Conservation (phyloP, 1,139 yeast species). For the Maudiozyma humilis region DNA sequence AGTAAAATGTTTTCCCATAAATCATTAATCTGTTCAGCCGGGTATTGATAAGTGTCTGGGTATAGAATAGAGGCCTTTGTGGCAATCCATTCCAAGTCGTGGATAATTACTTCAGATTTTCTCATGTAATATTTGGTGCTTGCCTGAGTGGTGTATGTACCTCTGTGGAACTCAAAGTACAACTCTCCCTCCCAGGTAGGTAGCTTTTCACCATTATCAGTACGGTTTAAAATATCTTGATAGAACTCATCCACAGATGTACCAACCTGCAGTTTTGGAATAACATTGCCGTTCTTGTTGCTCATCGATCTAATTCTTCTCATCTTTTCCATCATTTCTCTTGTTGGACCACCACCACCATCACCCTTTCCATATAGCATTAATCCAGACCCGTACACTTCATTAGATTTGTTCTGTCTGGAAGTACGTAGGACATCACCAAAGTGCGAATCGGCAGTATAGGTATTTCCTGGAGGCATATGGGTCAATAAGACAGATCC, state of each 20-base stretch:
- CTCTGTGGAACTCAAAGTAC: slow-evolving; percentile 91
- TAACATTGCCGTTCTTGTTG: slow-evolving; percentile 65
- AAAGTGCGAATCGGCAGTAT: slow-evolving; percentile 85
- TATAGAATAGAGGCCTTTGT: slow-evolving; percentile 56
- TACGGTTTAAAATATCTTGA: slow-evolving; percentile 51
- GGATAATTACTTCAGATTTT: slow-evolving; percentile 65
- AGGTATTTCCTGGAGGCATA: slow-evolving; percentile 96
- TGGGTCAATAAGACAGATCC: slow-evolving; percentile 89
- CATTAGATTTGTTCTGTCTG: slow-evolving; percentile 72
- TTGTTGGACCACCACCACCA: slow-evolving; percentile 97
- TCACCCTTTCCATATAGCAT: slow-evolving; percentile 89
- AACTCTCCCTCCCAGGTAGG: slow-evolving; percentile 92
- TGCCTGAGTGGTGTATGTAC: slow-evolving; percentile 93
- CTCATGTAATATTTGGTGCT: slow-evolving; percentile 76
- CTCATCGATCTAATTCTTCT: slow-evolving; percentile 85
- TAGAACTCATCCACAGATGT: slow-evolving; percentile 66
- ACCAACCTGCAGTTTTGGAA: slow-evolving; percentile 76
- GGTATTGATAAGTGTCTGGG: slow-evolving; percentile 53
- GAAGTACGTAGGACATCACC: slow-evolving; percentile 83
- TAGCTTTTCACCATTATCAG: slow-evolving; percentile 57
- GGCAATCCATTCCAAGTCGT: slow-evolving; percentile 77
- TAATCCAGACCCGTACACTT: slow-evolving; percentile 72
- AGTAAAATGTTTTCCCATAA: slow-evolving; percentile 84
- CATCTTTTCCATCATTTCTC: slow-evolving; percentile 85
- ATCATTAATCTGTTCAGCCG: slow-evolving; percentile 53